Conservation (phyloP, 768 basidiomycete genomes). For the Xerocomellus dryophilus region DNA sequence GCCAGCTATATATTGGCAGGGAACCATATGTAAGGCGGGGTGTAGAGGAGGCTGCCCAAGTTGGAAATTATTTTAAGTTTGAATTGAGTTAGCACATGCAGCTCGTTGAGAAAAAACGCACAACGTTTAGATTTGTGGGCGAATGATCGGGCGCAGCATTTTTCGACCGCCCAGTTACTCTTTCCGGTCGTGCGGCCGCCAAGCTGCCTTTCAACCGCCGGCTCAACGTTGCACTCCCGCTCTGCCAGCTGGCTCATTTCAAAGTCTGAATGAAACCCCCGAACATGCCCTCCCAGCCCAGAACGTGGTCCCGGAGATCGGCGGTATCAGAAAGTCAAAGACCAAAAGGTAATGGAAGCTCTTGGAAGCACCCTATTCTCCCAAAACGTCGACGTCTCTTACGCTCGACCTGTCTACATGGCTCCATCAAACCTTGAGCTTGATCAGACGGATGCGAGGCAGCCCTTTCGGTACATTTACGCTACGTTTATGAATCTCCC, state of each 20-base stretch:
- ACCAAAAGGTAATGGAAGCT: conserved; percentile 18
- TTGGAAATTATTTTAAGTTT: conserved; percentile 53
- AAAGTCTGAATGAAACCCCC: not conserved
- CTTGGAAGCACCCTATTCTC: conserved; percentile 5
- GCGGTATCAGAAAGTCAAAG: conserved; percentile 17
- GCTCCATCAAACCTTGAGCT: conserved; percentile 28
- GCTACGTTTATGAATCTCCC: conserved; percentile 2
- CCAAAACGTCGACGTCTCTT: conserved; percentile 1
- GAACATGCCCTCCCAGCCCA: not conserved
- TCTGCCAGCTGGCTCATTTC: not conserved
- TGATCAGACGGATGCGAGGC: conserved; percentile 13
- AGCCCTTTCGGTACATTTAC: conserved; percentile 1
- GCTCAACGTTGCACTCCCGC: not conserved
- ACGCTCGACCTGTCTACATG: not conserved
- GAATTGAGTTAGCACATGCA: conserved; percentile 48
- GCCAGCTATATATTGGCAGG: conserved; percentile 40
- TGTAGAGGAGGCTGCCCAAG: conserved; percentile 19
- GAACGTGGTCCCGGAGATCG: conserved; percentile 13
- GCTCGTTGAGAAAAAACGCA: conserved; percentile 4
- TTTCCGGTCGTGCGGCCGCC: conserved; percentile 21
- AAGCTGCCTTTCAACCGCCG: not conserved
- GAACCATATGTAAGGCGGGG: conserved; percentile 17
- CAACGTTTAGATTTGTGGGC: conserved; percentile 14
- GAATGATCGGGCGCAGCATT: conserved; percentile 22
- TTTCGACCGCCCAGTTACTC: not conserved